Evolutionary conservation across 2,329 filamentous ascomycete species (phyloP).

Genomic region (Aspergillus hiratsukae): DNA sequence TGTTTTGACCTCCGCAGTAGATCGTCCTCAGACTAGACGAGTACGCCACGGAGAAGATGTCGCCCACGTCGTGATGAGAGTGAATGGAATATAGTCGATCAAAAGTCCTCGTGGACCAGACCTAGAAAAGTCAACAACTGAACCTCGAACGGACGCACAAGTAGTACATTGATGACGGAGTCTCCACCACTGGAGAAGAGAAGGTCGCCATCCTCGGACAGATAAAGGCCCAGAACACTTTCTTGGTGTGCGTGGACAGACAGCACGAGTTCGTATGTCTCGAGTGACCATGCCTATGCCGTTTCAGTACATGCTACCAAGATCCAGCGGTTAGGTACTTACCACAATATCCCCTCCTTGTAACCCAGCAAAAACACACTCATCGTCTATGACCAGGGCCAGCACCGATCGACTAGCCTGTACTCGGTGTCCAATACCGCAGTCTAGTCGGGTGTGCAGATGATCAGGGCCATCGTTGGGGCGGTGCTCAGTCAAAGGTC

Average conservation of each 20-base stretch:
- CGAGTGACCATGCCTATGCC: slow-evolving; percentile 71
- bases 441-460: slow-evolving; percentile 24
- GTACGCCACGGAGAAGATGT: slow-evolving; percentile 93
- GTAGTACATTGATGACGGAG: slow-evolving; percentile 73
- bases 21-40: slow-evolving; percentile 73
- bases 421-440: slow-evolving; percentile 40
- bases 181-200: slow-evolving; percentile 93
- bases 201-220: slow-evolving; percentile 69
- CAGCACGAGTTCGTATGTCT: slow-evolving; percentile 74
- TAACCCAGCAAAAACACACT: slow-evolving; percentile 84
- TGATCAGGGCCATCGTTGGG: slow-evolving; percentile 16
- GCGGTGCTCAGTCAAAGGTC: slow-evolving; percentile 14
- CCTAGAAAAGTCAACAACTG: slow-evolving; percentile 32
- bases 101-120: slow-evolving; percentile 78
- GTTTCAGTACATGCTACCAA: slow-evolving; percentile 9
- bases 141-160: neutral
- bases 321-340: slow-evolving; percentile 18
- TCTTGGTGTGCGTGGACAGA: slow-evolving; percentile 86
- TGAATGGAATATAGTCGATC: slow-evolving; percentile 82
- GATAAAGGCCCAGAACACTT: slow-evolving; percentile 78
- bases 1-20: slow-evolving; percentile 91
- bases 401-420: slow-evolving; percentile 50
- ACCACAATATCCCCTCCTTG: slow-evolving; percentile 88
- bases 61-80: slow-evolving; percentile 88
- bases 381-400: slow-evolving; percentile 72